Conservation (phyloP, 2,329 filamentous ascomycete species). For the Colletotrichum caudatum region DNA sequence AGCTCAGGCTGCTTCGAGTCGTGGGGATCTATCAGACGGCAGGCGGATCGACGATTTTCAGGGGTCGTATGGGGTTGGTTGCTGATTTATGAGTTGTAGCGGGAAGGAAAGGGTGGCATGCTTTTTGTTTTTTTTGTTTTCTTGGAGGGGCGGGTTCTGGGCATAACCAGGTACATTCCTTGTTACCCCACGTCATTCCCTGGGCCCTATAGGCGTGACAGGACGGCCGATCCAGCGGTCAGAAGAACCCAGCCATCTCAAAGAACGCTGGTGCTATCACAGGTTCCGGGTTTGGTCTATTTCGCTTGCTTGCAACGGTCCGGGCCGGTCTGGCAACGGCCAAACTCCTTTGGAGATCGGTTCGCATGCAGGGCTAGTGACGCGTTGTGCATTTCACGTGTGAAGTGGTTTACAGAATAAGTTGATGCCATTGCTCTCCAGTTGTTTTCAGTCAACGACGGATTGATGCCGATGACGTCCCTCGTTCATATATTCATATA, state of each 20-base stretch:
- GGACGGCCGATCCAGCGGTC: conserved; percentile 3
- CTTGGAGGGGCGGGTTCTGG: conserved; percentile 24
- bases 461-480: neutral
- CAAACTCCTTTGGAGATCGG: neutral
- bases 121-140: conserved; percentile 24
- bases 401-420: neutral
- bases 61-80: conserved; percentile 16
- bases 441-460: neutral
- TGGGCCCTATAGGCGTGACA: conserved; percentile 6
- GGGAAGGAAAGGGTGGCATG: conserved; percentile 26
- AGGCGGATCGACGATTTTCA: conserved; percentile 30
- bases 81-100: conserved; percentile 19
- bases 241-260: conserved; percentile 7
- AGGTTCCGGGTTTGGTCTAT: conserved; percentile 27
- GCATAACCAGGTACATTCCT: conserved; percentile 5
- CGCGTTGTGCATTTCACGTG: neutral
- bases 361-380: neutral
- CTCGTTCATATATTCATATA: neutral
- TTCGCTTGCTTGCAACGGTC: conserved; percentile 8
- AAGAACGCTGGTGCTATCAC: conserved; percentile 21
- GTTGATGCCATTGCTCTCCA: conserved; percentile 13
- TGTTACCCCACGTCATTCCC: conserved; percentile 37
- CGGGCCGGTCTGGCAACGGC: conserved; percentile 16
- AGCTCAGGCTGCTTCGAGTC: conserved; percentile 4
- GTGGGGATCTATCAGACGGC: conserved; percentile 24